phyloP scores from a whole-genome alignment of 1,284 basidiomycete genomes.

The Leccinum variabile region DNA sequence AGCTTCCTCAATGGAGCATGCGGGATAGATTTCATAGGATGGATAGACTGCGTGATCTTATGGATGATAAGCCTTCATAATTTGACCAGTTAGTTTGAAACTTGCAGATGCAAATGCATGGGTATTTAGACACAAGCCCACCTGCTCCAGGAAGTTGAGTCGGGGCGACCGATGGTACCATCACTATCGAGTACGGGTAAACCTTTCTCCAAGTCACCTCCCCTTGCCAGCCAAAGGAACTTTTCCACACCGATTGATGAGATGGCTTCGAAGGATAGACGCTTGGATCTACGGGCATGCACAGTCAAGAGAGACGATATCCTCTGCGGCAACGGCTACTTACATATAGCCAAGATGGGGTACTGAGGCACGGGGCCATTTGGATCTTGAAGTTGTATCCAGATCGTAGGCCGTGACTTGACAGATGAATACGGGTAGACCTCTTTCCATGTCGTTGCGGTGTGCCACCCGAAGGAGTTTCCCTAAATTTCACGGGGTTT shows the following conservation, averaged over 20 bases:
- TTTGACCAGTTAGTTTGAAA: not conserved
- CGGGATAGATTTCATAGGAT: conserved; percentile 32
- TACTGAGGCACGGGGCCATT: conserved; percentile 25
- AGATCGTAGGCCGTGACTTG: conserved; percentile 4
- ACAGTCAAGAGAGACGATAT: conserved; percentile 5
- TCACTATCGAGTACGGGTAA: conserved; percentile 21
- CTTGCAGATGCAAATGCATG: conserved; percentile 28
- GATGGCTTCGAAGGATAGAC: conserved; percentile 35
- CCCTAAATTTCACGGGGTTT: conserved; percentile 36
- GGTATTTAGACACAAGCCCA: conserved; percentile 20
- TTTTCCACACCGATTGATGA: conserved; percentile 14
- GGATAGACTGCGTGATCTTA: conserved; percentile 35
- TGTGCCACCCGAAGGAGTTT: conserved; percentile 35
- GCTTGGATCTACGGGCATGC: conserved; percentile 35
- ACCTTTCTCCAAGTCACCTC: conserved; percentile 17
- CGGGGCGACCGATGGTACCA: conserved; percentile 1
- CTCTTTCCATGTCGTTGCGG: conserved; percentile 23
- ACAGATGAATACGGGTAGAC: conserved; percentile 24
- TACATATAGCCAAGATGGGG: conserved; percentile 40
- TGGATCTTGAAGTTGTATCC: conserved; percentile 8
- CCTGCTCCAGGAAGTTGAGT: conserved; percentile 15
- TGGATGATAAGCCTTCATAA: conserved; percentile 6
- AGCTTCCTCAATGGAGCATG: conserved; percentile 8
- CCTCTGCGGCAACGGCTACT: conserved; percentile 14
- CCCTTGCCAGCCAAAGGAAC: conserved; percentile 26